Conservation (phyloP, 495 filamentous ascomycete species). For the Xylaria palmicola region DNA sequence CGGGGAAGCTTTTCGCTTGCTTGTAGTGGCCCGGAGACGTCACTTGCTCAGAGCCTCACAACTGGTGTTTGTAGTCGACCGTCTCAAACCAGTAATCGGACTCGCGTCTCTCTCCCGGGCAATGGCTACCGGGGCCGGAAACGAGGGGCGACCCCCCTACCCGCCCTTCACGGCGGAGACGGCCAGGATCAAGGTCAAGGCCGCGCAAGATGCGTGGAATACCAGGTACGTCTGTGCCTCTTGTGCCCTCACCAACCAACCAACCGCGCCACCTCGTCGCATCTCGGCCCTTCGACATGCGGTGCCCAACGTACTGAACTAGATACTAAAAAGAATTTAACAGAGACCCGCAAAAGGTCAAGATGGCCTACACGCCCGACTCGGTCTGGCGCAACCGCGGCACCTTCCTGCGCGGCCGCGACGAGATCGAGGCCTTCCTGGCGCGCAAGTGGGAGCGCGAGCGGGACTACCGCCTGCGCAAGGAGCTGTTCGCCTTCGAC, state of each 20-base stretch:
- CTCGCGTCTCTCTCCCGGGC: background rate
- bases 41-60: no score
- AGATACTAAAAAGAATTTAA: background rate
- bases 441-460: constrained; percentile 76
- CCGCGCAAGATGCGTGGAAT: constrained; percentile 84
- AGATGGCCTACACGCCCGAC: constrained; percentile 70
- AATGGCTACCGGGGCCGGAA: constrained; percentile 5
- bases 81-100: no score
- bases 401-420: constrained; percentile 67
- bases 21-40: no score
- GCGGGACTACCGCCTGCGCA: constrained; percentile 71
- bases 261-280: background rate
- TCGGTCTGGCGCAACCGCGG: constrained; percentile 83
- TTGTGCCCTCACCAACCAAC: background rate
- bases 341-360: constrained; percentile 63
- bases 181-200: constrained; percentile 77
- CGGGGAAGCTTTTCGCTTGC: no score
- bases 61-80: no score
- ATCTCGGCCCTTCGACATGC: no score
- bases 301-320: background rate
- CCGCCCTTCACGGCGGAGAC: constrained; percentile 82
- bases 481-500: constrained; percentile 80
- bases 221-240: constrained; percentile 54
- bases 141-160: constrained; percentile 40
- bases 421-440: constrained; percentile 70